phyloP scores from a whole-genome alignment of 73 alveolate species.

The Stentor coeruleus region DNA sequence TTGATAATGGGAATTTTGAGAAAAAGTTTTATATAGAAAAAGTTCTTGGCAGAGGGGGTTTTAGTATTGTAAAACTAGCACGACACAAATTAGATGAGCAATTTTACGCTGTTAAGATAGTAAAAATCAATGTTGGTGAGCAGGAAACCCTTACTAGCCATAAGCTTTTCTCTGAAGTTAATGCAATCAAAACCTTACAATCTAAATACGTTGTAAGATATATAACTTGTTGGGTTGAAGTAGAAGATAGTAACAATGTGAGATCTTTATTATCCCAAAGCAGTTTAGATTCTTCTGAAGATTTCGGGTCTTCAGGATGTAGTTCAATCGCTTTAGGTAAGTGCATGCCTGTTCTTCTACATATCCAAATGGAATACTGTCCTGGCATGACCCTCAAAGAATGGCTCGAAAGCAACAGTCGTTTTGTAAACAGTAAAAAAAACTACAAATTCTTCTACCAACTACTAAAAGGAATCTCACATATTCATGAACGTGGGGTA shows the following conservation, averaged over 20 bases:
- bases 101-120: background rate
- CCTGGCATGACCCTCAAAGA: constrained; percentile 68
- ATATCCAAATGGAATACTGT: constrained; percentile 88
- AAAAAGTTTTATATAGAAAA: background rate
- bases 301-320: background rate
- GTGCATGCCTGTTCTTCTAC: constrained; percentile 53
- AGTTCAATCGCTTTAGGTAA: background rate
- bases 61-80: background rate
- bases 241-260: background rate
- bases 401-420: constrained; percentile 44
- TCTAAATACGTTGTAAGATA: constrained; percentile 10
- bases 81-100: constrained; percentile 3
- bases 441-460: constrained; percentile 58
- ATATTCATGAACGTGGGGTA: constrained; percentile 71
- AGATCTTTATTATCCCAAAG: background rate
- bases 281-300: background rate
- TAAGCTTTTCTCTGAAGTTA: constrained; percentile 23
- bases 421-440: constrained; percentile 42
- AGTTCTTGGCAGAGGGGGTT: constrained; percentile 17
- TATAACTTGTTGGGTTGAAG: constrained; percentile 20
- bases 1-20: constrained; percentile 7
- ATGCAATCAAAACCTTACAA: constrained; percentile 6
- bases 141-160: background rate
- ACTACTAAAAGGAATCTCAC: constrained; percentile 72
- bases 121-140: background rate